Evolutionary conservation across 2,329 filamentous ascomycete genomes (phyloP), one percentile per base, ranked within the genome.

Genomic region (Talaromyces sp.): DNA sequence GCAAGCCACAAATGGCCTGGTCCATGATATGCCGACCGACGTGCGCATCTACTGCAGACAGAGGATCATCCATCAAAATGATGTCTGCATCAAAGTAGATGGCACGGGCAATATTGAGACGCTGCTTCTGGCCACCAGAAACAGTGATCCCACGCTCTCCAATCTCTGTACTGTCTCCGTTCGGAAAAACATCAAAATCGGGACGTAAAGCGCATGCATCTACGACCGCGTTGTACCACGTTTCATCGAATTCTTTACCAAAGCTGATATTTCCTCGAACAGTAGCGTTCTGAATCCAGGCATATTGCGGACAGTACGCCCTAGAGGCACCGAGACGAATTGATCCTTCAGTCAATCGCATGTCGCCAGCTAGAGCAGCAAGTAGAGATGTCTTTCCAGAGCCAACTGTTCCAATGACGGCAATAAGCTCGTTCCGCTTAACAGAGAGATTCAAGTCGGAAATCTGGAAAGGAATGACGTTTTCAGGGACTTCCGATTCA

Each of bases 91-190:
- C 77, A 71, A 86, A 88, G 69, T 88, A 88, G 60, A 88, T 87
- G 1, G 86, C 86, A 60, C 95, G 85, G 18, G 95, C 95, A 71
- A 98, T 97, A 72, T 97, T 98, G 68, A 97, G 81, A 11, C 95
- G 87, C 75, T 97, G 93, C 76, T 97, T 97, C 76, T 98, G 93
- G 1, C 93, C 93, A 62, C 95, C 93, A 18, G 92, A 96, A 1
- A 98, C 90, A 0, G 92, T 98, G 71, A 98, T 97, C 60, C 95
- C 93, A 65, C 92, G 88, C 75, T 98, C 95, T 28, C 93, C 95
- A 71, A 98, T 96, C 74, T 98, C 93, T 0, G 93, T 99, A 69
- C 84, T 77, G 69, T 98, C 95, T 14, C 92, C 90, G 63, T 90
- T 86, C 0, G 93, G 93, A n/a, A 98, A 82, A 87, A 96, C 96